phyloP scores from a whole-genome alignment of 2,329 filamentous ascomycete species.

The Colletotrichum lini region DNA sequence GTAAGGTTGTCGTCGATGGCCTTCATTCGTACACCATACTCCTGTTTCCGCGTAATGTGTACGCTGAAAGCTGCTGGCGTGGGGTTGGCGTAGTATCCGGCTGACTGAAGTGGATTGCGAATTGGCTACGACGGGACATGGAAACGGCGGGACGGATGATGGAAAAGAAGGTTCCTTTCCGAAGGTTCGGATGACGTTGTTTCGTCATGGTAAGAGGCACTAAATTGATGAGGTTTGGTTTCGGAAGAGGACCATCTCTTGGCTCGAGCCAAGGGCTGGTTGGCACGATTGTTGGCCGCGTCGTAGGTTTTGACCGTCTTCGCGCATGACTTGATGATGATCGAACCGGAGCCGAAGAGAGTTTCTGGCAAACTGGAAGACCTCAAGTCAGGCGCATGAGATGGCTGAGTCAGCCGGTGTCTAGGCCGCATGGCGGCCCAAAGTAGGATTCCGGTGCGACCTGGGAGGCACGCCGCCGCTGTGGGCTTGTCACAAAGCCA shows the following conservation, averaged over 20 bases:
- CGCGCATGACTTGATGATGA: background rate
- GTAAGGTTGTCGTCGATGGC: background rate
- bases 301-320: background rate
- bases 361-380: background rate
- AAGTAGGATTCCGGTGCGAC: background rate
- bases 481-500: conserved; percentile 18
- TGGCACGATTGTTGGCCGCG: conserved; percentile 1
- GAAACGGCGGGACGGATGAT: background rate
- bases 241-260: conserved; percentile 24
- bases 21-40: background rate
- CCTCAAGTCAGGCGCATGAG: background rate
- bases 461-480: conserved; percentile 2
- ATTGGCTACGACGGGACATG: background rate
- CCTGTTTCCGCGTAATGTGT: background rate
- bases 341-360: background rate
- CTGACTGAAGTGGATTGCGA: too few species aligned
- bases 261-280: background rate
- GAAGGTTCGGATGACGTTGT: conserved; percentile 36
- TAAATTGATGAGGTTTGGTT: conserved; percentile 20
- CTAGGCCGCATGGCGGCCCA: background rate
- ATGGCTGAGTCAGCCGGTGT: conserved; percentile 20
- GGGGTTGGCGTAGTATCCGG: background rate
- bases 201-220: conserved; percentile 16
- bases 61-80: background rate
- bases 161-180: conserved; percentile 14